phyloP scores from a whole-genome alignment of 176 grass and related monocot species.

The Juncus inflexus region DNA sequence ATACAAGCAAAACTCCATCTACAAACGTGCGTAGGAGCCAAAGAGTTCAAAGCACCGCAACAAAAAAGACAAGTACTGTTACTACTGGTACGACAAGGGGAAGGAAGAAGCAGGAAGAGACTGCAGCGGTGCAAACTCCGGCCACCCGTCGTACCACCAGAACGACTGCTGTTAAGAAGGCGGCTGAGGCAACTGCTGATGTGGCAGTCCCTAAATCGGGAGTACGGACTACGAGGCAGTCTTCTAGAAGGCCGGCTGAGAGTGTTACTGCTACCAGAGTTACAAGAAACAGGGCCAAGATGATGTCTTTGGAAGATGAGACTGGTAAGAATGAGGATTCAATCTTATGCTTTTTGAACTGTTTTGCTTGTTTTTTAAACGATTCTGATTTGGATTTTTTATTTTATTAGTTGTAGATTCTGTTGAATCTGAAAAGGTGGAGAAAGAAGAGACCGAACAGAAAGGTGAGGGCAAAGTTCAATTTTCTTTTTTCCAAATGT shows the following conservation, averaged over 20 bases:
- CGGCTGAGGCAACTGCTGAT: slow-evolving; percentile 2
- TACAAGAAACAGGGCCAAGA: slow-evolving; percentile 25
- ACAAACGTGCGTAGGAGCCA: slow-evolving; percentile 43
- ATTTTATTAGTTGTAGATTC: background rate
- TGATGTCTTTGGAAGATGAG: slow-evolving; percentile 38
- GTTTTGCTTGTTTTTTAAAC: background rate
- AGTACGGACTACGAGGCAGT: slow-evolving; percentile 21
- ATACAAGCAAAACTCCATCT: slow-evolving; percentile 22
- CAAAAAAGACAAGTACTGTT: background rate
- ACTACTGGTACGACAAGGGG: background rate
- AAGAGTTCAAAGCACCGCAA: slow-evolving; percentile 23
- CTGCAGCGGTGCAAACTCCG: background rate
- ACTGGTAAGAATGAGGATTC: background rate
- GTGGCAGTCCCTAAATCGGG: slow-evolving; percentile 13
- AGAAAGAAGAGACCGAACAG: slow-evolving; percentile 17
- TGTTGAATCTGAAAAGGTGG: background rate
- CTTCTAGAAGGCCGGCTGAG: slow-evolving; percentile 1
- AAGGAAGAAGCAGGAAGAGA: slow-evolving; percentile 10
- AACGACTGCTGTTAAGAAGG: slow-evolving; percentile 20
- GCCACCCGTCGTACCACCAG: slow-evolving; percentile 13
- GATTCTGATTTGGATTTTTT: background rate
- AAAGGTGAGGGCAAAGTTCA: slow-evolving; percentile 27
- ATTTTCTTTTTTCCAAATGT: background rate
- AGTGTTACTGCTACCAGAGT: slow-evolving; percentile 14
- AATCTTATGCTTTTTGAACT: background rate